Evolutionary conservation across 1,284 basidiomycete genomes (phyloP), one percentile per base, ranked within the genome.

Genomic region (Pascua sp.): DNA sequence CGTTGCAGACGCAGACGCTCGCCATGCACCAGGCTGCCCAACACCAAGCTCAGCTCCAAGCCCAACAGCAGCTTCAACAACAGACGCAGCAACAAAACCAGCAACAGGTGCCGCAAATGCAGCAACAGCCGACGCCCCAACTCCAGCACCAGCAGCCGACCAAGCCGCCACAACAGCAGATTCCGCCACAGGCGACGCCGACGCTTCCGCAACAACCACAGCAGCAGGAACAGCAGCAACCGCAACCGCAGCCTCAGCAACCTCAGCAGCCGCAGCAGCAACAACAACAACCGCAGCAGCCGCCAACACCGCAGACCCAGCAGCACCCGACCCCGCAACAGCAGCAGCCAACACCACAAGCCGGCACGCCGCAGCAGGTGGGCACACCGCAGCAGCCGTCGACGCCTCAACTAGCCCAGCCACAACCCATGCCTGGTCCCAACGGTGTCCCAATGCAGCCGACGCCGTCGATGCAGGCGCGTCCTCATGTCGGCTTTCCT

Each of bases 401-500:
- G 50, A 45, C 37, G 11, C 17, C 13, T 1, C 46, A 17, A 17
- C 46, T 12, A 15, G 47, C 36, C 16, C 44, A 39, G 15, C 18
- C 24, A n/a, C 56, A 52, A 16, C 47, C 13, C 36, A 51, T 41
- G 11, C 41, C 45, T n/a, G 47, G 45, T 2, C 42, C 50, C 1
- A 52, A 52, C 36, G 55, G 51, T 11, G 42, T 50, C 8, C 53
- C 55, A 1, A 44, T 60, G 39, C 63, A 61, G 46, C 41, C 58
- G 2, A 56, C 51, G 47, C 42, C 32, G 42, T 38, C 53, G 13
- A 57, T 57, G 59, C 55, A 52, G 18, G 60, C 47, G 32, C 57
- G 60, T 1, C 60, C 60, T 2, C 56, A 53, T 11, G 38, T 56
- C 16, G 61, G 57, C 12, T 58, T 59, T 53, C 60, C 62, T 5